Base-by-base conservation (phyloP, 148 eudicot genomes). In the Nepenthes gracilis region DNA sequence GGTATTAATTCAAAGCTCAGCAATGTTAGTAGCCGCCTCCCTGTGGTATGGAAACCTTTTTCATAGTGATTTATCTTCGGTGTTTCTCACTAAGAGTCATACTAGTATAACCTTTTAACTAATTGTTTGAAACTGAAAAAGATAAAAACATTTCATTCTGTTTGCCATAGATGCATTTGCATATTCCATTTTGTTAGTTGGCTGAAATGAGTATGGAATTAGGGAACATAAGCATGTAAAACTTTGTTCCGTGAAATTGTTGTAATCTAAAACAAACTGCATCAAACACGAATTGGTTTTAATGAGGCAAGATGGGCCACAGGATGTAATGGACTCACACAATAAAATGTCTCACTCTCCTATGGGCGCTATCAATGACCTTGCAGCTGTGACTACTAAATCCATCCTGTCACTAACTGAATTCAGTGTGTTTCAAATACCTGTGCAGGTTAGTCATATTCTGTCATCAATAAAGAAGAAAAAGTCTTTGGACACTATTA, bases 401-500 rank as follows among this genome's bases (percentile, higher is more conserved):
- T 2, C 33, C 33, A 13, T 32, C 36, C 10, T 33, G 2, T 36
- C 45, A 60, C 6, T 9, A 35, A 23, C 14, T 43, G 1, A 43
- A 43, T 60, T 9, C 5, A 2, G 14, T 62, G 32, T 1, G 23
- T 35, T 32, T 57, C 53, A 51, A 58, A 54, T 62, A 43, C 64
- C 33, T 35, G 45, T 78, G 77, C 92, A 94, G 99, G 92, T 94
- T 59, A 89, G 86, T 71, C 85, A 80, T 37, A 78, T 94, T 62
- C 80, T 94, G 35, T 74, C 86, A 32, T 72, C 99, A 33, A 94
- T 89, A 83, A 94, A 86, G 87, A 84, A 87, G 92, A 94, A 86
- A 74, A 94, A 86, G 80, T 94, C 99, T 10, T 86, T 86, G 99
- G 99, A 94, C 75, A 83, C 99, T 33, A 84, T 89, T 64, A 81